Evolutionary conservation across 495 filamentous ascomycete genomes (phyloP).

Genomic region (Xeromyces bisporus): DNA sequence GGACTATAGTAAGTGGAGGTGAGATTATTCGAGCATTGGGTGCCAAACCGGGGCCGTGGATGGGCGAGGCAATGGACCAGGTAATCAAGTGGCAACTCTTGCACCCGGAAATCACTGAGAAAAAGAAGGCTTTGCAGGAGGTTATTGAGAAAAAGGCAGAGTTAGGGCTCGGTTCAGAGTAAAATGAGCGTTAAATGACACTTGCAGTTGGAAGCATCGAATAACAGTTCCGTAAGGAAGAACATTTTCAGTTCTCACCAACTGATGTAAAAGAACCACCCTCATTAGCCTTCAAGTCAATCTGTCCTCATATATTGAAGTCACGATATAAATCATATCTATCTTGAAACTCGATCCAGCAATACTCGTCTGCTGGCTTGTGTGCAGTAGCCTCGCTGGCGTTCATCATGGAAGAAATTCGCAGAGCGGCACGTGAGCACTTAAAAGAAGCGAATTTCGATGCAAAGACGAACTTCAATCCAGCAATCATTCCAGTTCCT

Average conservation of each 20-base stretch:
- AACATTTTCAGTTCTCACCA: too few relatives aligned
- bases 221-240: too few relatives aligned
- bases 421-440: constrained; percentile 13
- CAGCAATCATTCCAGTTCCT: constrained; percentile 2
- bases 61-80: constrained; percentile 51
- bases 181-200: too few relatives aligned
- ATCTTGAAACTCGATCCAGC: too few relatives aligned
- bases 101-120: constrained; percentile 47
- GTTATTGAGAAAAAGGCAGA: constrained; percentile 37
- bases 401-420: constrained; percentile 18
- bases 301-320: too few relatives aligned
- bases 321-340: too few relatives aligned
- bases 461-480: constrained; percentile 2
- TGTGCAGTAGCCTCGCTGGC: too few relatives aligned
- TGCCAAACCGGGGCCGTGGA: constrained; percentile 57
- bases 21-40: constrained; percentile 44
- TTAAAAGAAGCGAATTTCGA: constrained; percentile 4
- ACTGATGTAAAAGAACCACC: too few relatives aligned
- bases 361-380: too few relatives aligned
- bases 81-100: constrained; percentile 74
- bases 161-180: constrained; percentile 31
- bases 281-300: too few relatives aligned
- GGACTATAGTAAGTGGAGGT: constrained; percentile 47
- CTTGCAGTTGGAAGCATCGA: too few relatives aligned
- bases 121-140: constrained; percentile 46